Evolutionary conservation across 1,284 basidiomycete species (phyloP).

Genomic region (Stereum hirsutum): DNA sequence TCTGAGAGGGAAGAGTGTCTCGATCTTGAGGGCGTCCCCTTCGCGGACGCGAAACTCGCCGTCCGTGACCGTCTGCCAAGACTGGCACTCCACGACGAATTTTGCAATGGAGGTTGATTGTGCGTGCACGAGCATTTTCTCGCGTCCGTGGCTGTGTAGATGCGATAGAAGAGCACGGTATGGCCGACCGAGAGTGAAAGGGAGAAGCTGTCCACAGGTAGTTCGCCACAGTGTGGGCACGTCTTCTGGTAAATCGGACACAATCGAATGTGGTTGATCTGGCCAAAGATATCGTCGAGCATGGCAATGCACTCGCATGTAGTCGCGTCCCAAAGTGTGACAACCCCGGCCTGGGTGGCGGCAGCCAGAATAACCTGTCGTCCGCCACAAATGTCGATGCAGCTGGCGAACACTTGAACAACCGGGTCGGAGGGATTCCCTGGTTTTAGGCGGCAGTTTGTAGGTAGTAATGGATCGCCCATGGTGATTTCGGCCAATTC

Average conservation of each 20-base stretch:
- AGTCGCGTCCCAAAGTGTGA: constrained; percentile 62
- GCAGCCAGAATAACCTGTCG: constrained; percentile 46
- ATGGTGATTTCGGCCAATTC: constrained; percentile 42
- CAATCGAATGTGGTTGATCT: constrained; percentile 43
- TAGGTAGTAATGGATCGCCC: constrained; percentile 25
- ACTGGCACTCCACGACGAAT: constrained; percentile 31
- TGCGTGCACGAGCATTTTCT: constrained; percentile 58
- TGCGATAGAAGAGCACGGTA: constrained; percentile 50
- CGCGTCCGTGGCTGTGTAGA: constrained; percentile 46
- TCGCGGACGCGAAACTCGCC: constrained; percentile 39
- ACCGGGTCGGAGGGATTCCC: constrained; percentile 50
- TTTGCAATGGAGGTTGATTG: constrained; percentile 26
- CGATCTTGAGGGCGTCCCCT: constrained; percentile 33
- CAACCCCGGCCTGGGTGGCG: constrained; percentile 54
- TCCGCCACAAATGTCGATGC: constrained; percentile 37
- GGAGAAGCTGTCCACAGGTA: constrained; percentile 51
- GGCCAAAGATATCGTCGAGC: constrained; percentile 48
- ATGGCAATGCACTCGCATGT: constrained; percentile 52
- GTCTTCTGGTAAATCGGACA: constrained; percentile 37
- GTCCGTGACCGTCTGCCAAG: constrained; percentile 49
- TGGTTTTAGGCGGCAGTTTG: constrained; percentile 39
- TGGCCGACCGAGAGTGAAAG: constrained; percentile 55
- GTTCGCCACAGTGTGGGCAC: constrained; percentile 62
- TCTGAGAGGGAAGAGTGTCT: constrained; percentile 29
- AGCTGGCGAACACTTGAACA: constrained; percentile 41